These are phyloP conservation scores for Pyrrhoderma noxium DNA, from an alignment of 1,284 basidiomycete species.

Conservation along the genomic window DNA sequence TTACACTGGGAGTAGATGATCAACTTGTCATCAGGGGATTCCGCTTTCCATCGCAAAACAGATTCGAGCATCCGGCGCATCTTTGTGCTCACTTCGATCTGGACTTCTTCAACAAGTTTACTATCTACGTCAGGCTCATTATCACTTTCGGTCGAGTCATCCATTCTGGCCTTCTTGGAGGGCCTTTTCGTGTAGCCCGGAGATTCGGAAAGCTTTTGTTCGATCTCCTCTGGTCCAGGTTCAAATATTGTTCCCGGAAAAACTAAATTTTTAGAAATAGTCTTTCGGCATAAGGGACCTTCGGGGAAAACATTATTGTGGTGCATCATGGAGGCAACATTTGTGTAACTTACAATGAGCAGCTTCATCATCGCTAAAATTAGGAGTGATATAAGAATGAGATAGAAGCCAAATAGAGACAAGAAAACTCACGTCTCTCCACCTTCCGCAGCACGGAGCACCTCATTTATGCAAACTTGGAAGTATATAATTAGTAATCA, in stretches of 20 bases:
- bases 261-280: conserved; percentile 42
- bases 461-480: conserved; percentile 12
- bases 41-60: conserved; percentile 46
- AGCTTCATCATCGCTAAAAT: conserved; percentile 5
- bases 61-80: conserved; percentile 50
- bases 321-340: too few relatives aligned
- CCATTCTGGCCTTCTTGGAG: conserved; percentile 18
- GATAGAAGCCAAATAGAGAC: background rate
- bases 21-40: conserved; percentile 55
- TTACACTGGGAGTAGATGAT: conserved; percentile 65
- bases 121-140: background rate
- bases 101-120: background rate
- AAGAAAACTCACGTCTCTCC: conserved; percentile 3
- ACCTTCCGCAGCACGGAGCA: conserved; percentile 3
- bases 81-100: conserved; percentile 54
- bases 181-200: background rate
- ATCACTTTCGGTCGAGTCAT: background rate
- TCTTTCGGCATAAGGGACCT: conserved; percentile 55
- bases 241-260: conserved; percentile 53
- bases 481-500: too few relatives aligned
- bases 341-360: conserved; percentile 2
- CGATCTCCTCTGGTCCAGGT: conserved; percentile 26
- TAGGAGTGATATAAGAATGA: background rate
- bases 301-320: too few relatives aligned
- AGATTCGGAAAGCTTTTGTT: background rate